Conservation (phyloP, 352 stramenopile genomes). For the Pythium monospermum region DNA sequence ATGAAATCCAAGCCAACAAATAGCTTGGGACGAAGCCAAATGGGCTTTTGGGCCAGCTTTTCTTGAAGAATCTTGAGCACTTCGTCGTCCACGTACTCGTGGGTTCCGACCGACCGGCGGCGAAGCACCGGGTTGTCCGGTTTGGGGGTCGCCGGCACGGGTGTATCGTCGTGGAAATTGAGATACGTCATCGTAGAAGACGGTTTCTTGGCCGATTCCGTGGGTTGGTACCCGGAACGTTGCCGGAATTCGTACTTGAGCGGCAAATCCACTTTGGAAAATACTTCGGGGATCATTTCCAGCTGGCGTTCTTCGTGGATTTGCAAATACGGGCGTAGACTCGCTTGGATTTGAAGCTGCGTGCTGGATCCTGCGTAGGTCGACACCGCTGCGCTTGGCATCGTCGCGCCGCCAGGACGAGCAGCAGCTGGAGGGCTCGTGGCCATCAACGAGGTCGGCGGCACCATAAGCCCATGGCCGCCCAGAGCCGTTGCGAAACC, state of each 20-base stretch:
- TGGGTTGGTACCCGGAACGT: conserved; percentile 64
- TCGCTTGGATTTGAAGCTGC: conserved; percentile 43
- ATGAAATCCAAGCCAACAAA: conserved; percentile 59
- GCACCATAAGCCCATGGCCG: no score
- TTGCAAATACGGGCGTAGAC: conserved; percentile 53
- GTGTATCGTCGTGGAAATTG: conserved; percentile 67
- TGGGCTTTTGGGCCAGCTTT: conserved; percentile 59
- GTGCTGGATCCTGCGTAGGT: conserved; percentile 35
- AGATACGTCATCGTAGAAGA: conserved; percentile 76
- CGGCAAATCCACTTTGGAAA: conserved; percentile 78
- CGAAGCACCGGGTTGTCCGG: conserved; percentile 42
- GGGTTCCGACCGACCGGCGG: conserved; percentile 46
- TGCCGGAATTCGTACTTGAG: conserved; percentile 85
- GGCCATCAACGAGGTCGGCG: not conserved
- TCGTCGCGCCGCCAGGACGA: conserved; percentile 12
- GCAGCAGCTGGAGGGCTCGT: no score
- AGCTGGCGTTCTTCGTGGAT: conserved; percentile 46
- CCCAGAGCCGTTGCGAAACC: not conserved
- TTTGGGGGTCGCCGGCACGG: conserved; percentile 41
- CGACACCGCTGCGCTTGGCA: conserved; percentile 22
- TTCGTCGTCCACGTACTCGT: conserved; percentile 54
- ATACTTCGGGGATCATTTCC: conserved; percentile 76
- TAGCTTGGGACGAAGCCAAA: conserved; percentile 70
- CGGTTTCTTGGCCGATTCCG: conserved; percentile 46
- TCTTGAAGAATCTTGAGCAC: conserved; percentile 50